Evolutionary conservation across 2,329 filamentous ascomycete species (phyloP).

Genomic region (Emydomyces testavorans): DNA sequence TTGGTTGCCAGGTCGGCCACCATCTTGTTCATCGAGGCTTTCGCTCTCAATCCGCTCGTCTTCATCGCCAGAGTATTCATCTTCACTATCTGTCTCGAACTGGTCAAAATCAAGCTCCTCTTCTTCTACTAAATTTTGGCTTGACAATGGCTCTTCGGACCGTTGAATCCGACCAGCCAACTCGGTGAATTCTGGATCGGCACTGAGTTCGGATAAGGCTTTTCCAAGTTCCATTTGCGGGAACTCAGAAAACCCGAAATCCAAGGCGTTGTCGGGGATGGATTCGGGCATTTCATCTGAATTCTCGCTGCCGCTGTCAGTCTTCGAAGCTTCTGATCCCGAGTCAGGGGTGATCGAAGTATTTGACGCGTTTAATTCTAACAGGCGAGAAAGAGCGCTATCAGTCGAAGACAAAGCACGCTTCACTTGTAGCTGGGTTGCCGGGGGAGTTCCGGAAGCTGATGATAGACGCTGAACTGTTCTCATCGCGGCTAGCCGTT

Average conservation of each 20-base stretch:
- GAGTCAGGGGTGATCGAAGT: not conserved
- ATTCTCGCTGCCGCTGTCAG: not conserved
- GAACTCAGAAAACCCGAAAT: not conserved
- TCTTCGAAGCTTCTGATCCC: too few species aligned
- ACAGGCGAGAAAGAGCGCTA: too few species aligned
- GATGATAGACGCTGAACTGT: not conserved
- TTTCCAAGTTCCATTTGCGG: too few species aligned
- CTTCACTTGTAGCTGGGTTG: not conserved
- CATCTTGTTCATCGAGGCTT: not conserved
- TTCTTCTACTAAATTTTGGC: not conserved
- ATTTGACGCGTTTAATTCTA: too few species aligned
- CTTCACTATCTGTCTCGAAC: not conserved
- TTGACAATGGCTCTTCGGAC: not conserved
- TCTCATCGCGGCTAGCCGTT: conserved; percentile 6
- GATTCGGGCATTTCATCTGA: not conserved
- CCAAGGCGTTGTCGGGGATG: not conserved
- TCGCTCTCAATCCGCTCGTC: not conserved
- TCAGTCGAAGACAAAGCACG: not conserved
- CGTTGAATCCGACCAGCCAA: not conserved
- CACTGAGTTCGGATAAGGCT: not conserved
- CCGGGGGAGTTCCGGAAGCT: not conserved
- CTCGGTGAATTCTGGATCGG: not conserved
- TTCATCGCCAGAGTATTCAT: not conserved
- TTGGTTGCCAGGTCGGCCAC: too few species aligned
- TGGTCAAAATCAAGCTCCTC: not conserved